phyloP scores from a whole-genome alignment of 176 grass and related monocot genomes.

The Eremochloa ophiuroides region DNA sequence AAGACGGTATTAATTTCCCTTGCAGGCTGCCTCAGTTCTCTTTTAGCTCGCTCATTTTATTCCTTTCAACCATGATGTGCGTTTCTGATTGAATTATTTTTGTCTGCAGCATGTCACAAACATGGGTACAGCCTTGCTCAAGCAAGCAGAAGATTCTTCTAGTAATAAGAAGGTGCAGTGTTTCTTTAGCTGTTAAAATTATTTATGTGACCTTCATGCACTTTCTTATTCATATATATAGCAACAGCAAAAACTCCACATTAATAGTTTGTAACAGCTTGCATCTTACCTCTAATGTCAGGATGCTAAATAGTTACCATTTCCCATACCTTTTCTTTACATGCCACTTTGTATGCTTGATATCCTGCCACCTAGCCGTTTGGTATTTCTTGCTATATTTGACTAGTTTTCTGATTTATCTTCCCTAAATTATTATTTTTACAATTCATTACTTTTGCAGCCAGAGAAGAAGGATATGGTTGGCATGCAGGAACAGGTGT shows the following conservation, averaged over 20 bases:
- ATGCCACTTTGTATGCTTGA: neutral
- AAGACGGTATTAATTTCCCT: conserved; percentile 52
- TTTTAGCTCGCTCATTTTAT: neutral
- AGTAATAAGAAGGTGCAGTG: conserved; percentile 77
- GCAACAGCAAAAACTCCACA: neutral
- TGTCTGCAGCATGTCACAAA: conserved; percentile 74
- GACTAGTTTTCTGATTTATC: neutral
- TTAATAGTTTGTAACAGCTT: neutral
- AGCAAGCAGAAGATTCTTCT: conserved; percentile 96
- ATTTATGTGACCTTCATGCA: neutral
- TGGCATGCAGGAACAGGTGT: conserved; percentile 90
- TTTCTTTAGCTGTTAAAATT: conserved; percentile 11
- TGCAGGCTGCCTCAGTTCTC: neutral
- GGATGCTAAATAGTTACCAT: neutral
- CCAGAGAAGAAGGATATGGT: conserved; percentile 82
- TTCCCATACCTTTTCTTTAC: neutral
- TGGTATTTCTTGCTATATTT: neutral
- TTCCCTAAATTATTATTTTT: neutral
- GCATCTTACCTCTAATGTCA: neutral
- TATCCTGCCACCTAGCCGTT: neutral
- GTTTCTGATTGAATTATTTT: conserved; percentile 17
- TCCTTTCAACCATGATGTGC: neutral
- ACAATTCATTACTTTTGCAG: conserved; percentile 30
- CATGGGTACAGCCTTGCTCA: conserved; percentile 78
- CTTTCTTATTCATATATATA: neutral